Conservation (phyloP, 192 early-diverging fungal genomes). For the Mortierella hygrophila region DNA sequence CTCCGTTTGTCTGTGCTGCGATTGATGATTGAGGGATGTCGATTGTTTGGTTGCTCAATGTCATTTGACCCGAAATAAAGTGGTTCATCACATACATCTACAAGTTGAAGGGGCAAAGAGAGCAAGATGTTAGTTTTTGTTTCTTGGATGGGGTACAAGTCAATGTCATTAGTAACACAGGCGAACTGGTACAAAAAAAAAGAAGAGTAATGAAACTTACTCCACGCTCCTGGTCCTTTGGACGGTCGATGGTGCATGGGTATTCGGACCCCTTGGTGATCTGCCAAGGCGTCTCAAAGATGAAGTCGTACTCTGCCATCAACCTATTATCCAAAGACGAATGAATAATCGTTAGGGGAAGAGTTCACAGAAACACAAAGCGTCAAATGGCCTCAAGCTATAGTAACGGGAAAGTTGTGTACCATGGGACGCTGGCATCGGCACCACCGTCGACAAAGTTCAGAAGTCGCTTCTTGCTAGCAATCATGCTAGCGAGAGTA, state of each 20-base stretch:
- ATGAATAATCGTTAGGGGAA: neutral
- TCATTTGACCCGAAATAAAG: constrained; percentile 69
- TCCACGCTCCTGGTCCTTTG: constrained; percentile 42
- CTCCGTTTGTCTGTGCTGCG: constrained; percentile 67
- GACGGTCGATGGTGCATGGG: constrained; percentile 71
- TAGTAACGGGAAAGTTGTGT: neutral
- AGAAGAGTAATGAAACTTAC: constrained; percentile 1
- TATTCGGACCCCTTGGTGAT: constrained; percentile 63
- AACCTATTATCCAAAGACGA: constrained; percentile 55
- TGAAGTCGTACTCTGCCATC: constrained; percentile 71
- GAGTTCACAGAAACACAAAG: no score
- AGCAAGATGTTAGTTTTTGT: constrained; percentile 16
- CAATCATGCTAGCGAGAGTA: constrained; percentile 75
- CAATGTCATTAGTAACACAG: neutral
- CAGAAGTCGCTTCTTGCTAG: constrained; percentile 72
- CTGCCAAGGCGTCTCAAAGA: constrained; percentile 80
- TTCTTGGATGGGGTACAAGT: neutral
- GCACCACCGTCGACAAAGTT: constrained; percentile 70
- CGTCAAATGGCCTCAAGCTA: neutral
- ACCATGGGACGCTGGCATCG: constrained; percentile 75
- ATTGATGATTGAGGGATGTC: constrained; percentile 67
- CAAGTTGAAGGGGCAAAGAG: constrained; percentile 1
- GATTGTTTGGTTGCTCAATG: constrained; percentile 32
- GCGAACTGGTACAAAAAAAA: no score
- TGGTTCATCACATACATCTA: constrained; percentile 83